Base-by-base conservation (phyloP, 495 filamentous ascomycete species). In the Copromyces sp. region DNA sequence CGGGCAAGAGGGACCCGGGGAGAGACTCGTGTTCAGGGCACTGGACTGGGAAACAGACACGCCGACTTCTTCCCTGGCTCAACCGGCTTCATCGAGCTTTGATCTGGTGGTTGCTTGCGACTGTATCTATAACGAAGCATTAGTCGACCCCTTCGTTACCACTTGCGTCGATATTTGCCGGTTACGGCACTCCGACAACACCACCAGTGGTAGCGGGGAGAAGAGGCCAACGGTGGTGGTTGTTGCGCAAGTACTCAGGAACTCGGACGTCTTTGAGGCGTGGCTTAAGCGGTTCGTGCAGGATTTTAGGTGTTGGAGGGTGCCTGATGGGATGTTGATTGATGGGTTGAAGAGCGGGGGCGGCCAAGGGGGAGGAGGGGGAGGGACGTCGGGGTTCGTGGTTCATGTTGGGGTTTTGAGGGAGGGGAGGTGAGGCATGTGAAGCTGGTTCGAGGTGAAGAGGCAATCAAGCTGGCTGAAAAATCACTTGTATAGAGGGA, bases 121-220 rank as follows among this genome's bases (percentile, higher is more conserved):
- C 78, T 96, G 93, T 76, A 90, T 97, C 79, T 97, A 95, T 82
- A 94, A 95, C 79, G 93, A 97, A 74, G 86, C 90, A 6, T 87
- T 99, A 4, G 89, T 98, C 17, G 83, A 88, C 41, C 93, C 94
- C 2, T 88, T 98, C 24, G 91, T 97, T n/a, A 84, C 89, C 69
- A 92, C 93, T 0, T 98, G 94, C 81, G 88, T 86, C n/a, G 92
- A 95, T 72, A 83, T 89, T 37, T 97, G 94, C 81, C 80, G 82
- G 24, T 79, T 95, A 3, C 80, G 89, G 0, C 2, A 17, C 24
- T 77, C 81, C 16, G 73, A 70, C 29, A 74, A 75, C 32, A 69
- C 70, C 32, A 74, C 17, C n/a, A 39, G 24, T 39, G 9, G 2
- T 73, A 73, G 53, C 69, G 75, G 72, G 41, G 24, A 71, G n/a